Evolutionary conservation across 495 filamentous ascomycete species (phyloP), one percentile per base, ranked within the genome.

Genomic region (Tirmania nivea): DNA sequence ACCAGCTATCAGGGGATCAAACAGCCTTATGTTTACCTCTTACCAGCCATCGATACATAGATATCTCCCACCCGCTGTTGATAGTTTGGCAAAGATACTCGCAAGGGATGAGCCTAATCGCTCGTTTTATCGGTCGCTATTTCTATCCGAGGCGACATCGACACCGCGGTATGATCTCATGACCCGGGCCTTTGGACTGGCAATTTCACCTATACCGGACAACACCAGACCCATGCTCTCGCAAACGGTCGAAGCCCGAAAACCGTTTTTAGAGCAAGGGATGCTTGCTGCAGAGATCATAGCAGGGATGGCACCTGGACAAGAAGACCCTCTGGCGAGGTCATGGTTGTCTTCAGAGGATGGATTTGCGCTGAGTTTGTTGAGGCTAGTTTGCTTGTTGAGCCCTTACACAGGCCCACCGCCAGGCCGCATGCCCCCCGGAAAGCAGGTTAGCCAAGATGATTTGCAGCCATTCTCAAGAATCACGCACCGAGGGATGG

Each of bases 91-190:
- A 11, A 96, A 96, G 63, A 71, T 97, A 11, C 74, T 97, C 25
- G 89, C 89, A 1, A 77, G 88, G 49, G 90, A 95, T 65, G 88
- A 95, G 54, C 88, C 90, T 1, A 97, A 96, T 60, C 72, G 90
- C 52, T 79, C 77, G 4, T 80, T 80, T 55, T 94, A 85, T 71
- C 77, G 77, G 54, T 69, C 78, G 35, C 83, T 95, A 34, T 92
- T 95, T 62, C 71, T 77, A 14, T 73, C 78, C 6, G 86, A 94
- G 56, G 14, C 12, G 39, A 65, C 70, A 16, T 70, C 70, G 14
- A 69, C 71, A 9, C 74, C 77, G 8, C 77, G 83, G 3, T 80
- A 79, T 60, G 86, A 94, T 52, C 77, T 95, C 21, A 75, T 96
- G 8, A 95, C 89, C 2, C 79, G 81, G 42, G 75, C 89, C 4